Conservation (phyloP, 108 stramenopile species). For the Stephanodiscus triporus region DNA sequence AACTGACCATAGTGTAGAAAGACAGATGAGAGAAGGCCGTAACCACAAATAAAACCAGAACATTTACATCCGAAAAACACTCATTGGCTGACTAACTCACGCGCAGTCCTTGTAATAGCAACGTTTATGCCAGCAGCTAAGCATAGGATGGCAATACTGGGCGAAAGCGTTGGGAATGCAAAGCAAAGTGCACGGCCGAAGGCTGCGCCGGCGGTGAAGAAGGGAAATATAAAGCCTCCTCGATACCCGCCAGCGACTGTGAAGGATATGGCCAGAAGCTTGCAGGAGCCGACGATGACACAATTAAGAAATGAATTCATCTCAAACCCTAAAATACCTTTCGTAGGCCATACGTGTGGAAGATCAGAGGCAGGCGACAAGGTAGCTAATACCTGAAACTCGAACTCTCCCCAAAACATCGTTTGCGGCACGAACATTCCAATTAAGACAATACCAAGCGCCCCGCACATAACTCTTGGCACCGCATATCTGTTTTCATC, state of each 20-base stretch:
- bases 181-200: constrained; percentile 59
- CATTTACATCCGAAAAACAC: not conserved
- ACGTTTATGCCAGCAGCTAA: constrained; percentile 72
- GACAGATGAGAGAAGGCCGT: not conserved
- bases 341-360: constrained; percentile 63
- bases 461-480: constrained; percentile 56
- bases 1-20: constrained; percentile 7
- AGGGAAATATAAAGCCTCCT: constrained; percentile 73
- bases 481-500: constrained; percentile 45
- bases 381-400: constrained; percentile 56
- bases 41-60: not conserved
- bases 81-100: constrained; percentile 1
- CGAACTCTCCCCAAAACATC: constrained; percentile 74
- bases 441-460: constrained; percentile 37
- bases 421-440: constrained; percentile 70
- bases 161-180: constrained; percentile 42
- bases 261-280: constrained; percentile 67
- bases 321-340: constrained; percentile 64
- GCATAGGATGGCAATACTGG: constrained; percentile 48
- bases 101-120: constrained; percentile 65
- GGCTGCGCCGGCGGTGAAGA: constrained; percentile 61
- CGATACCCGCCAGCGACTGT: constrained; percentile 72
- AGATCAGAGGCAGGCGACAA: constrained; percentile 55
- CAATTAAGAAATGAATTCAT: constrained; percentile 48
- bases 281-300: constrained; percentile 57